Evolutionary conservation across 2,329 filamentous ascomycete genomes (phyloP), one percentile per base, ranked within the genome.

Genomic region (Colletotrichum endophyticum): DNA sequence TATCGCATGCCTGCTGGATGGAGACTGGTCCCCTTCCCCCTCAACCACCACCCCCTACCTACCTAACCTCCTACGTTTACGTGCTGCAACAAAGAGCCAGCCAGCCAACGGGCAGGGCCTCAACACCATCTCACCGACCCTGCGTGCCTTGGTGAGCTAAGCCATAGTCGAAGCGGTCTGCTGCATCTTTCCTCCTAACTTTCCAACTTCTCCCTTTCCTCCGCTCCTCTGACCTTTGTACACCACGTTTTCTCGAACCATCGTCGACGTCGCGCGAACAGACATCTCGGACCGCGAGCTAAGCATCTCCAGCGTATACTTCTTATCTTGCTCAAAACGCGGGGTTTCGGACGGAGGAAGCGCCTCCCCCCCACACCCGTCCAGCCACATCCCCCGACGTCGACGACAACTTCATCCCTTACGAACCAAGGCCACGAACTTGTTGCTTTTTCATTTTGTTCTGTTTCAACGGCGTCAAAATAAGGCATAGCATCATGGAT

Each of bases 61-160:
- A 59, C 56, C 56, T 59, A 28, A 49, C 56, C 56, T 27, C 56
- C 56, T 59, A 59, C 70, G 44, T 49, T 49, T 71, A 71, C 69
- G 57, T 59, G 70, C 62, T 28, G 61, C 59, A 68, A 73, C 74
- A 66, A 74, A 77, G 71, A 49, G 64, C 64, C 34, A 74, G 64
- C 74, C 62, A 67, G 71, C 61, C 62, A 67, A 53, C 66, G 25
- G 71, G 53, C 72, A 75, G 56, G 66, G 61, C 75, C 72, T 77
- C 72, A 77, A 77, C 72, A 77, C 75, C 75, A 70, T 67, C 75
- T 75, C 75, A 44, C 66, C 72, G 67, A 77, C 72, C 74, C 75
- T 75, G 53, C 53, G 75, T 77, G 66, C 67, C 63, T 61, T 77
- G 61, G 72, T 70, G 59, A 74, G 66, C 71, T 72, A 53, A 73